phyloP scores from a whole-genome alignment of 2,329 filamentous ascomycete species.

The Lecanicillium sp. region DNA sequence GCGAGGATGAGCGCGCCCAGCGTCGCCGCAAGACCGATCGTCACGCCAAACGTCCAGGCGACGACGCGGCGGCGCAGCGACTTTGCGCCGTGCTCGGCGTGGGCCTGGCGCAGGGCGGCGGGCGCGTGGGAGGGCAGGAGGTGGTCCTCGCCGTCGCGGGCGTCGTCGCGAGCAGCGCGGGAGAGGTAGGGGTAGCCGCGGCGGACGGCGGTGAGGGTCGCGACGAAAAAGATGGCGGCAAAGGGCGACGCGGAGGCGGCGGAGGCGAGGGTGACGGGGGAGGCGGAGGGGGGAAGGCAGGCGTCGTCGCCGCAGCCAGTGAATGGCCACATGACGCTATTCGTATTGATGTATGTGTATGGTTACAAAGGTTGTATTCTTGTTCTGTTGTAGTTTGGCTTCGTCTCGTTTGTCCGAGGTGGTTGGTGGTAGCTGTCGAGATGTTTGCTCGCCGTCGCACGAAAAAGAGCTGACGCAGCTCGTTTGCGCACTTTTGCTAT shows the following conservation, averaged over 20 bases:
- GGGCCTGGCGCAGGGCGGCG: slow-evolving; percentile 49
- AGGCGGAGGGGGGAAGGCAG: slow-evolving; percentile 43
- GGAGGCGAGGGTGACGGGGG: slow-evolving; percentile 36
- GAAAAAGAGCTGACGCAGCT: too few relatives aligned
- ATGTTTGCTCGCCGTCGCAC: too few relatives aligned
- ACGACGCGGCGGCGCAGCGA: slow-evolving; percentile 46
- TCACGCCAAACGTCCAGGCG: slow-evolving; percentile 66
- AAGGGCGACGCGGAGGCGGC: slow-evolving; percentile 63
- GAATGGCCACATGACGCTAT: slow-evolving; percentile 35
- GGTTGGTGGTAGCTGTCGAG: background rate
- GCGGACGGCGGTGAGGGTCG: slow-evolving; percentile 56
- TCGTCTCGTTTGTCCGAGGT: background rate
- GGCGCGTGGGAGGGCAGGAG: slow-evolving; percentile 59
- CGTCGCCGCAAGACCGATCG: slow-evolving; percentile 69
- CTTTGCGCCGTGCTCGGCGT: slow-evolving; percentile 52
- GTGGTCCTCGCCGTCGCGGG: slow-evolving; percentile 52
- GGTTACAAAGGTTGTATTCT: too few relatives aligned
- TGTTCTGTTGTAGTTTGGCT: too few relatives aligned
- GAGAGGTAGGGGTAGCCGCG: slow-evolving; percentile 70
- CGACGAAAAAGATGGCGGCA: slow-evolving; percentile 59
- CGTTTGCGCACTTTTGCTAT: too few relatives aligned
- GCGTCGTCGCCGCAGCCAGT: slow-evolving; percentile 53
- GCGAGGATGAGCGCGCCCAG: slow-evolving; percentile 76
- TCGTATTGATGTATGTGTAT: too few relatives aligned
- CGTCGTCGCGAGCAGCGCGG: slow-evolving; percentile 37